These are phyloP conservation scores for Zymoseptoria tritici DNA, from an alignment of 2,329 filamentous ascomycete species.

Conservation along the genomic window DNA sequence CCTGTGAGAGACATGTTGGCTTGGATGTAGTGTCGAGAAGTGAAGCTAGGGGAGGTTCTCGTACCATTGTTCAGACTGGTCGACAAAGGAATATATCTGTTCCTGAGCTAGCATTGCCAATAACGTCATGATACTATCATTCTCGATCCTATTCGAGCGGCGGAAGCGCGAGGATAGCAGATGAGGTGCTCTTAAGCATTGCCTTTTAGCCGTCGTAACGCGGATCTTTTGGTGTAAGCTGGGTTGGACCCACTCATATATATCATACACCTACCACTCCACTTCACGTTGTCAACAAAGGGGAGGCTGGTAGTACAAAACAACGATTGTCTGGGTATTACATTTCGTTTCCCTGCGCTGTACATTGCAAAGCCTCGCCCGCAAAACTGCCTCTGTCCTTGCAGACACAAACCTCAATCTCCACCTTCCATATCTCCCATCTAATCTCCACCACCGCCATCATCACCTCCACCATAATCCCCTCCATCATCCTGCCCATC, in stretches of 20 bases:
- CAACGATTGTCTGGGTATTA: no score
- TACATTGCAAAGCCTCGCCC: background rate
- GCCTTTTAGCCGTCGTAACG: background rate
- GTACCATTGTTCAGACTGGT: background rate
- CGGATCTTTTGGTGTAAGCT: no score
- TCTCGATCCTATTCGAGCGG: background rate
- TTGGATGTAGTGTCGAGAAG: background rate
- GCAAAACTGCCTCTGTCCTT: no score
- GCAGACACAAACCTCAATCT: no score
- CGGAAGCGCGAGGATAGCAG: background rate
- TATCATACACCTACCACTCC: no score
- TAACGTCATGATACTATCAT: background rate
- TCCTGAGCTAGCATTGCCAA: background rate
- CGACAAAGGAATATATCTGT: no score
- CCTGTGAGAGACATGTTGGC: background rate
- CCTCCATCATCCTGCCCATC: constrained; percentile 27
- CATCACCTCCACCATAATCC: constrained; percentile 27
- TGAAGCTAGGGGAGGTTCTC: background rate
- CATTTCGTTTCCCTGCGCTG: background rate
- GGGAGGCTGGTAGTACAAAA: no score
- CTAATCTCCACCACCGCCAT: constrained; percentile 27
- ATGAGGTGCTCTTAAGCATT: background rate
- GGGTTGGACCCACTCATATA: no score
- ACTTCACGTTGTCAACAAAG: no score
- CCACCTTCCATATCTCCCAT: background rate